A percentile compares a stretch with the other conserved stretches of the same genome.
These are phyloP conservation scores for Aspergillus coremiiformis DNA, from an alignment of 495 filamentous ascomycete species.

Conservation along the genomic window DNA sequence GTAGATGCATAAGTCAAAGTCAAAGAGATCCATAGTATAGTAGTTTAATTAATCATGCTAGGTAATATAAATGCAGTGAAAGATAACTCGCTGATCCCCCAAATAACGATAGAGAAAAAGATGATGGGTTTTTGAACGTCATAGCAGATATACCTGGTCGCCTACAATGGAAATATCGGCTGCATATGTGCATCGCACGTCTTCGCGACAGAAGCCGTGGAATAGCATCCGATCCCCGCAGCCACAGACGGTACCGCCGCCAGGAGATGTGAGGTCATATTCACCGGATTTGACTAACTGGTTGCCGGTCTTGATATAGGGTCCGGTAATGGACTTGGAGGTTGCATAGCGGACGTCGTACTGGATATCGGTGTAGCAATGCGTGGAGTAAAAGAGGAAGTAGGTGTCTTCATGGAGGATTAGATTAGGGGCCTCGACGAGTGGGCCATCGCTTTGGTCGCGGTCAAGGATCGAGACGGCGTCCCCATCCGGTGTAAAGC, in stretches of 20 bases:
- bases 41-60: too few relatives aligned
- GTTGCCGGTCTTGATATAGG: conserved; percentile 34
- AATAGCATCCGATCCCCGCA: conserved; percentile 43
- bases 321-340: conserved; percentile 37
- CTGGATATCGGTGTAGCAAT: conserved; percentile 43
- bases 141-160: conserved; percentile 19
- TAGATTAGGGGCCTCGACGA: conserved; percentile 55
- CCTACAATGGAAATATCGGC: conserved; percentile 28
- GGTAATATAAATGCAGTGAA: conserved; percentile 1
- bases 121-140: too few relatives aligned
- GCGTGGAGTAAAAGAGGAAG: conserved; percentile 55
- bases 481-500: conserved; percentile 41
- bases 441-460: conserved; percentile 45
- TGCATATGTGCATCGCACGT: conserved; percentile 31
- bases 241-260: conserved; percentile 42
- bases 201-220: conserved; percentile 42
- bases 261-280: conserved; percentile 41
- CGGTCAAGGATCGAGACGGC: conserved; percentile 49
- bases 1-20: too few relatives aligned
- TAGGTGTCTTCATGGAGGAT: conserved; percentile 39
- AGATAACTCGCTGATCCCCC: too few relatives aligned
- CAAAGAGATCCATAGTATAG: too few relatives aligned
- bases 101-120: too few relatives aligned
- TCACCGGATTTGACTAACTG: conserved; percentile 35
- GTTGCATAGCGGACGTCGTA: conserved; percentile 52